A percentile compares a stretch with the other conserved stretches of the same genome.
Conservation (phyloP, 257 asterid species). For the Marsdenia floribunda region DNA sequence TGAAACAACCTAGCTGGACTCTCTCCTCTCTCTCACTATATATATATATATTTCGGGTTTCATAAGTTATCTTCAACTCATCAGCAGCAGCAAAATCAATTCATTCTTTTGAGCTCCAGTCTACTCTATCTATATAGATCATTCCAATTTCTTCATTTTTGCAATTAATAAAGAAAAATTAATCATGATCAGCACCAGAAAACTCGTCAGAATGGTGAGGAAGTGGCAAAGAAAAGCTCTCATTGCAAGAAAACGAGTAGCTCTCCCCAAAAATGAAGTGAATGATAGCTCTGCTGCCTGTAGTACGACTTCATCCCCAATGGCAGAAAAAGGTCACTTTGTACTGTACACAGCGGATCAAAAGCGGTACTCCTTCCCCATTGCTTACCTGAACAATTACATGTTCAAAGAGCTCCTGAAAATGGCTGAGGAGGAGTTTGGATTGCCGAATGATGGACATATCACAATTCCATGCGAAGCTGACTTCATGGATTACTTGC, state of each 20-base stretch:
- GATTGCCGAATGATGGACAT: slow-evolving; percentile 26
- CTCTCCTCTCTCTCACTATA: too few species aligned
- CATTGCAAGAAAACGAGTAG: slow-evolving; percentile 20
- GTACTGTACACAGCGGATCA: slow-evolving; percentile 28
- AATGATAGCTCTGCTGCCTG: background rate
- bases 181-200: slow-evolving; percentile 24
- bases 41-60: too few species aligned
- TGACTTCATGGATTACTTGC: slow-evolving; percentile 21
- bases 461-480: slow-evolving; percentile 27
- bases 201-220: slow-evolving; percentile 28
- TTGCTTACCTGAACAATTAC: slow-evolving; percentile 20
- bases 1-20: too few species aligned
- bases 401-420: slow-evolving; percentile 20
- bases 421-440: slow-evolving; percentile 32
- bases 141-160: too few species aligned
- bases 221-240: slow-evolving; percentile 28
- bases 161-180: too few species aligned
- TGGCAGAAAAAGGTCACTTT: slow-evolving; percentile 34
- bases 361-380: slow-evolving; percentile 26
- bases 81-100: too few species aligned
- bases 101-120: too few species aligned
- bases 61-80: too few species aligned
- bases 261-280: background rate
- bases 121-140: too few species aligned
- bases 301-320: background rate